Conservation (phyloP, 164 flowering plant genomes). For the Dillenia suffruticosa region DNA sequence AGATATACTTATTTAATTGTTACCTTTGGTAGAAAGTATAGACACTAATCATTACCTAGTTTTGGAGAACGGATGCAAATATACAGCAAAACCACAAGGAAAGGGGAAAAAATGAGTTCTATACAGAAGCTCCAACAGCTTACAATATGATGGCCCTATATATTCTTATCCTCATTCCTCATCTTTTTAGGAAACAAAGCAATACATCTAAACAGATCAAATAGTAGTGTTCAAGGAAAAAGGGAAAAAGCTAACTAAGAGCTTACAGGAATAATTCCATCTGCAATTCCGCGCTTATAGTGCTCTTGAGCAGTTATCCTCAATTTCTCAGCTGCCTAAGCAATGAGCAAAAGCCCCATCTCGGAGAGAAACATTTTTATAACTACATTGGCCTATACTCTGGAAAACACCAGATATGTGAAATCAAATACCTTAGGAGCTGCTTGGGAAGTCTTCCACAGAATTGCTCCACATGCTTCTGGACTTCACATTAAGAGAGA, state of each 20-base stretch:
- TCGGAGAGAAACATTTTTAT: background rate
- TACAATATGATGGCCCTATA: too few species aligned
- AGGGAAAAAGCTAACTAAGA: background rate
- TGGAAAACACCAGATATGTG: background rate
- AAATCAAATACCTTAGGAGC: conserved; percentile 27
- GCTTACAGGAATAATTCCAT: conserved; percentile 33
- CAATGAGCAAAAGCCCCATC: background rate
- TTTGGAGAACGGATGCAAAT: too few species aligned
- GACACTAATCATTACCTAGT: too few species aligned
- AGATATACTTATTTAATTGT: too few species aligned
- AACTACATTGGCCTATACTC: background rate
- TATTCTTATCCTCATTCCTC: too few species aligned
- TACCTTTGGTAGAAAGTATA: too few species aligned
- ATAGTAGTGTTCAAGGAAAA: too few species aligned
- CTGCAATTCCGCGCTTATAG: conserved; percentile 26
- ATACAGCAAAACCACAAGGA: too few species aligned
- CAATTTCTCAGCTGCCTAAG: conserved; percentile 31
- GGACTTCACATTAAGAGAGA: conserved; percentile 17
- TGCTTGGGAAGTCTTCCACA: conserved; percentile 31
- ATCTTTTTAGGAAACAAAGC: too few species aligned
- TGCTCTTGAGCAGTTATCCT: conserved; percentile 27
- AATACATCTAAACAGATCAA: too few species aligned
- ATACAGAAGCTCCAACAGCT: too few species aligned
- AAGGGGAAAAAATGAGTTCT: too few species aligned
- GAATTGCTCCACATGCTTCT: conserved; percentile 35